Base-by-base conservation (phyloP, 345 rosid species). In the Cardiospermum halicacabum region DNA sequence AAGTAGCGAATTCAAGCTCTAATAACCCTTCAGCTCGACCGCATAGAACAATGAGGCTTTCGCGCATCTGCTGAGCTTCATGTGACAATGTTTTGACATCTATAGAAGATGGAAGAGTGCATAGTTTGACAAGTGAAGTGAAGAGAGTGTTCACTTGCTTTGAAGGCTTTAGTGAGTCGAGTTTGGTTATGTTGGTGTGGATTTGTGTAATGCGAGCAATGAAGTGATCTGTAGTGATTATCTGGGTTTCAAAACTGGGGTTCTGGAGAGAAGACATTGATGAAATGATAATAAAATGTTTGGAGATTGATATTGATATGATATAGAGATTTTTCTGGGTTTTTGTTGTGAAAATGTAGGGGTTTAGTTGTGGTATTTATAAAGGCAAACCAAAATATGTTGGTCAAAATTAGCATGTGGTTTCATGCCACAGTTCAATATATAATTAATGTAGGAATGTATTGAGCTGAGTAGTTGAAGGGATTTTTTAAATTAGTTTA, bases 21-120 rank as follows among this genome's bases (percentile, higher is more conserved):
- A 80, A 61, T 3, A 76, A 75, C 12, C 72, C 71, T 59, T 80
- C 83, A 13, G 83, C 76, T 0, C 40, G 68, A 22, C 83, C 83
- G 1, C 65, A 21, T 3, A 80, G 67, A 47, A 34, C 39, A 1
- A 80, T 71, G 61, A 80, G 78, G 39, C 67, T 68, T 13, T 58
- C 40, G 1, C 78, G 60, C 74, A 73, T 68, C 21, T 59, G 42
- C 31, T 76, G 59, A 0, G 28, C 74, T 1, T 73, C 68, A 31
- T 39, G 26, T 22, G 69, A 31, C 11, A 72, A 65, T 32, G 45
- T 43, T 2, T 15, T 45, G 3, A 72, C 53, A 49, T 76, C 74
- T 40, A 76, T 50, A 40, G 77, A 50, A 2, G 71, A 60, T 6
- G 77, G 67, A 2, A 48, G 63, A 8, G 42, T 65, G 11, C 80